These are phyloP conservation scores for Datura wrightii DNA, from an alignment of 257 asterid species.

Conservation along the genomic window DNA sequence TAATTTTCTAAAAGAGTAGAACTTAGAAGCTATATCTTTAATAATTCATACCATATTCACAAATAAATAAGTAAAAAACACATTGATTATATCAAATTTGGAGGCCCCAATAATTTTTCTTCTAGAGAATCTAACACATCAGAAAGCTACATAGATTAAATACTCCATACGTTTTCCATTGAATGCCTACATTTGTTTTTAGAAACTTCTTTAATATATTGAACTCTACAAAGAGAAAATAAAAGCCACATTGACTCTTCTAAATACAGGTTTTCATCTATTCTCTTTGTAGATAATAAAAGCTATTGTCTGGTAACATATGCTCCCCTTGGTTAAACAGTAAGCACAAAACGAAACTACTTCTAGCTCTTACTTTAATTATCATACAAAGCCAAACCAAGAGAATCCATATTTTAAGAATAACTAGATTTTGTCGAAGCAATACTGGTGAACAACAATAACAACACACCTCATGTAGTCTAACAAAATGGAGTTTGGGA, in stretches of 20 bases:
- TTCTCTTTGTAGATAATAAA: not conserved
- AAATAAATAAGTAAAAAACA: not conserved
- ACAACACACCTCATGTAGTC: too few species aligned
- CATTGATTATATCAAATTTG: not conserved
- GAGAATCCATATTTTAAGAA: slow-evolving; percentile 13
- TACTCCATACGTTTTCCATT: not conserved
- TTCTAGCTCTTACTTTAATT: not conserved
- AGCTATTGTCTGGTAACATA: not conserved
- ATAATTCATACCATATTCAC: not conserved
- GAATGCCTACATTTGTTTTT: not conserved
- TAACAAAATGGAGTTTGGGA: too few species aligned
- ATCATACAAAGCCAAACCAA: slow-evolving; percentile 8
- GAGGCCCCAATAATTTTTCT: not conserved
- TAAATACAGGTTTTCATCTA: not conserved
- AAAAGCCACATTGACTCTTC: not conserved
- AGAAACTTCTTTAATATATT: slow-evolving; percentile 1
- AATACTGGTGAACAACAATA: not conserved
- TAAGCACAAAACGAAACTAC: slow-evolving; percentile 6
- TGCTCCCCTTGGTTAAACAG: not conserved
- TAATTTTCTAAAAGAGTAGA: not conserved
- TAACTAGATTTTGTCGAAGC: not conserved
- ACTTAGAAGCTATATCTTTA: not conserved
- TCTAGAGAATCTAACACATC: not conserved
- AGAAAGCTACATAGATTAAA: not conserved
- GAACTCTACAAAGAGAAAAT: slow-evolving; percentile 8